Base-by-base conservation (phyloP, 768 basidiomycete genomes). In the Hypholoma sublateritium region DNA sequence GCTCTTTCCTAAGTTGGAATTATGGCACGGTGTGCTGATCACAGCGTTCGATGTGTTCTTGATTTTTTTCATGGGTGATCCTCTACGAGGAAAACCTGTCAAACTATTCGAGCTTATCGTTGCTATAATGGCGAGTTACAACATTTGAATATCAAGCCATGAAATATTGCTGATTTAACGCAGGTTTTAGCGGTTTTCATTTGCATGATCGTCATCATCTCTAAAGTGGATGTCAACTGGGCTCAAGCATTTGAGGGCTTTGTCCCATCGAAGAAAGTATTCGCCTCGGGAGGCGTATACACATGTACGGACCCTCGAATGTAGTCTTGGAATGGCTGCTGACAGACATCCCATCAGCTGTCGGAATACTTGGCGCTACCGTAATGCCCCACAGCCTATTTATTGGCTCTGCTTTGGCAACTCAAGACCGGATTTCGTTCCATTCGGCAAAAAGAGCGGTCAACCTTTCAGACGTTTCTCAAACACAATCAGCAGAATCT, bases 381-480 rank as follows among this genome's bases (percentile, higher is more conserved):
- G 87, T 94, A 57, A 95, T 95, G 94, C 94, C 94, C 0, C 94
- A 95, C 69, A 88, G 88, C 57, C 77, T 97, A n/a, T 94, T 91
- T 76, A 78, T 97, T 14, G 95, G 94, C 5, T 93, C 91, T 2
- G 83, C 85, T 28, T 82, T 97, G 4, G 88, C 93, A 2, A 93
- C 91, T 0, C 90, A 94, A 67, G 87, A 94, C 56, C 77, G 94
- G 44, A 65, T 92, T 13, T 73, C 75, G 1, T 70, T 71, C 36
- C 68, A 70, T 8, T 61, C 74, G 4, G 55, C 60, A 58, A 47
- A 61, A 46, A 59, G 62, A 47, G 61, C 64, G 39, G 53, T 51
- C 4, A 17, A n/a, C n/a, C 50, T 64, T 8, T 48, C 60, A 42
- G 37, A 57, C 5, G 48, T 57, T 17, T 44, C 62, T 34, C 50